Percentiles rank a stretch among this genome's conserved stretches.
phyloP scores from a whole-genome alignment of 2,329 filamentous ascomycete species.

The Mollisiaceae sp. region DNA sequence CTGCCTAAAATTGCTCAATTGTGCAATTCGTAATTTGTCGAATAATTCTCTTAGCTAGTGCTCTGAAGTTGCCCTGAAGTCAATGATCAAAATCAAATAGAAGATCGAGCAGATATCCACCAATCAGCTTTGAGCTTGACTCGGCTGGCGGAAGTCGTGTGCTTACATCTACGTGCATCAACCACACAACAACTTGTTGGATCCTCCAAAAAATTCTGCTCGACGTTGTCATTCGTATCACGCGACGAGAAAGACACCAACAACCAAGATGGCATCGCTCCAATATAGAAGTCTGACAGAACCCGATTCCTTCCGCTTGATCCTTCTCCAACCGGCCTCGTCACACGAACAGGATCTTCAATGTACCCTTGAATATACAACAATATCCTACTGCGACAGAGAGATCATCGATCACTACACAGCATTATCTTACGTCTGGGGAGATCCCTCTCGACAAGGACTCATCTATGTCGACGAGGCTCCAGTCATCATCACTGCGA shows the following conservation, averaged over 20 bases:
- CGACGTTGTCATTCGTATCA: not conserved
- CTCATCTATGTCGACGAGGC: conserved; percentile 1
- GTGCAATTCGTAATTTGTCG: no score
- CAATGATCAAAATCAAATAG: not conserved
- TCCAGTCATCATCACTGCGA: not conserved
- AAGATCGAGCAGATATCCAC: not conserved
- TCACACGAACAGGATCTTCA: not conserved
- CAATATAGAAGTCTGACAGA: conserved; percentile 3
- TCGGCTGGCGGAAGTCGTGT: not conserved
- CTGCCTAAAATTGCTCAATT: no score
- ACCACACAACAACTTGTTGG: not conserved
- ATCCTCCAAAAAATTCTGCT: not conserved
- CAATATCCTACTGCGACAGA: conserved; percentile 7
- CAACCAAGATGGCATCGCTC: not conserved
- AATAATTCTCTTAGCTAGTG: no score
- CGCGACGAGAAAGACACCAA: not conserved
- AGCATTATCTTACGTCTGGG: conserved; percentile 27
- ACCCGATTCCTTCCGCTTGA: conserved; percentile 8
- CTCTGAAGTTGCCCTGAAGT: no score
- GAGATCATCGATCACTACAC: conserved; percentile 20
- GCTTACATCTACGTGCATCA: not conserved
- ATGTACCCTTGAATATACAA: conserved; percentile 10
- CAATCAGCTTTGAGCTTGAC: not conserved
- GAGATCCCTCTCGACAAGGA: not conserved
- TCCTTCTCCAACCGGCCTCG: not conserved